Evolutionary conservation across 129 eudicot genomes (phyloP), one percentile per base, ranked within the genome.

Genomic region (Flaveria trinervia): DNA sequence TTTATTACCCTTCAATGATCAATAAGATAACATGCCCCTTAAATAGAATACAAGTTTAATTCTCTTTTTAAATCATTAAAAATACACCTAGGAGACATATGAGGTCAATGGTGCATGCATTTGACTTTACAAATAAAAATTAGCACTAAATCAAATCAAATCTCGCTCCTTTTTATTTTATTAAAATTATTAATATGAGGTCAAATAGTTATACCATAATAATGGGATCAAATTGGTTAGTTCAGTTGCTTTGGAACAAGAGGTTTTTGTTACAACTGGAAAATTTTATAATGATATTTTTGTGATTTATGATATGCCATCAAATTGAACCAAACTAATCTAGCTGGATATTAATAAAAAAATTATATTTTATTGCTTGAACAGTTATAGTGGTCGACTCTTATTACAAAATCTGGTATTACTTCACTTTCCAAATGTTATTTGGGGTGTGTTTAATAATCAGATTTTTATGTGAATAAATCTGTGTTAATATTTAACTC

Each of bases 31-130:
- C 68, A 64, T 64, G 20, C 43, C 68, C 44, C 68, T 55, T 30
- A 64, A 30, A 64, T 15, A 8, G 33, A 30, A 7, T 30, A 64
- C 13, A 14, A 28, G 45, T 64, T 10, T 30, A 64, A 30, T 64
- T 64, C 14, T 15, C 69, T 2, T 70, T 79, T 71, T 33, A 20
- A 13, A 71, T 79, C 45, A 14, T 71, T 48, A 10, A 71, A 16
- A 48, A 71, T 50, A 71, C 65, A 43, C 65, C 78, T 79, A 1
- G 83, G 83, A 79, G 83, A 79, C 62, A 79, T 62, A 72, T 44
- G 83, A 79, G 83, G 67, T 78, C 65, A 28, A 25, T 78, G 77
- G 77, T 79, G 77, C 83, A 79, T 79, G 83, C 74, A 79, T 79
- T 79, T 79, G 83, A 79, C 83, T 71, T 79, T 26, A 79, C 67